Percentiles rank a stretch among this genome's conserved stretches.
Conservation (phyloP, 805 yeast species). For the Wickerhamiella domercqiae region DNA sequence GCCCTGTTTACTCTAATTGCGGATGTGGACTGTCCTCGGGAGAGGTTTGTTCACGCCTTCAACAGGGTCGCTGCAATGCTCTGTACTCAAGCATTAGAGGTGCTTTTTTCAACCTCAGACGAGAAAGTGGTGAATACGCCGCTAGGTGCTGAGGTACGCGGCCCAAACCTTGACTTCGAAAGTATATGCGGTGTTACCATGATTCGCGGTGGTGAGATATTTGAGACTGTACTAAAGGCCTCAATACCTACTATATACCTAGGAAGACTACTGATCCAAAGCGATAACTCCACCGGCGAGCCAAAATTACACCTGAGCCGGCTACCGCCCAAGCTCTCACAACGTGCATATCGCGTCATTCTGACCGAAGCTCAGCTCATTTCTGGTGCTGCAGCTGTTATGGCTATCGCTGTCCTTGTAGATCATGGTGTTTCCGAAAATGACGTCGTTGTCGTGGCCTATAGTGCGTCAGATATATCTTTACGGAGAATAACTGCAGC, state of each 20-base stretch:
- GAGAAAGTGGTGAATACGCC: conserved; percentile 29
- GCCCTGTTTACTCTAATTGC: conserved; percentile 62
- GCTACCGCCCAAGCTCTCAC: conserved; percentile 34
- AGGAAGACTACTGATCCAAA: conserved; percentile 76
- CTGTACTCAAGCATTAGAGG: conserved; percentile 53
- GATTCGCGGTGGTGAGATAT: conserved; percentile 86
- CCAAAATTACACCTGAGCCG: conserved; percentile 79
- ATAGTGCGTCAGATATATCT: conserved; percentile 67
- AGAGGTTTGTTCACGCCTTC: conserved; percentile 75
- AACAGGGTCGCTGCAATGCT: conserved; percentile 65
- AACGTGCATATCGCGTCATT: conserved; percentile 31
- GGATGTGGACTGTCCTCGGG: conserved; percentile 38
- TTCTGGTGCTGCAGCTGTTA: conserved; percentile 85
- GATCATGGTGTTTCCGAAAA: conserved; percentile 58
- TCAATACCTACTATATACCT: conserved; percentile 63
- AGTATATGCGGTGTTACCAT: conserved; percentile 59
- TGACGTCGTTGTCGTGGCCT: conserved; percentile 53
- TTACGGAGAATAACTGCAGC: conserved; percentile 57
- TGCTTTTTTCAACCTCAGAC: conserved; percentile 19
- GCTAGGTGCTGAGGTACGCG: conserved; percentile 19
- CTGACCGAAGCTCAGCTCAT: conserved; percentile 77
- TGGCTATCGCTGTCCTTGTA: conserved; percentile 78
- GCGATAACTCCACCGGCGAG: conserved; percentile 82
- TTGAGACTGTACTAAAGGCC: conserved; percentile 60
- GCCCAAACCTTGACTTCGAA: conserved; percentile 27